Percentiles rank a stretch among this genome's conserved stretches.
These are phyloP conservation scores for Furcasterigmium furcatum DNA, from an alignment of 2,329 filamentous ascomycete genomes.

Conservation along the genomic window DNA sequence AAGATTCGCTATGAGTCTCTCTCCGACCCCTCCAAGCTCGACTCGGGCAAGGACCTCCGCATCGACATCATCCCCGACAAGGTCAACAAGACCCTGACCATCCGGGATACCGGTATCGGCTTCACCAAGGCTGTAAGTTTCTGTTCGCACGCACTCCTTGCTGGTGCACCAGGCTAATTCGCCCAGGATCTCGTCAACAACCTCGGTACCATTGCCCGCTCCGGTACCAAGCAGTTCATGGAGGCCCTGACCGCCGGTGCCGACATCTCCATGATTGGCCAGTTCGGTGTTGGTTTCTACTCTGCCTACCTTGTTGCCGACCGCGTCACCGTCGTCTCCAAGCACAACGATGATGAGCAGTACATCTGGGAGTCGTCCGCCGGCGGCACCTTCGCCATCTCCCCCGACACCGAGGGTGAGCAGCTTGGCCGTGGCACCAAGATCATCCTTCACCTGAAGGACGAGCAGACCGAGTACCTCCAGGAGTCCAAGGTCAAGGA, in stretches of 20 bases:
- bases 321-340: constrained; percentile 91
- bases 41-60: constrained; percentile 94
- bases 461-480: constrained; percentile 97
- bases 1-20: constrained; percentile 99
- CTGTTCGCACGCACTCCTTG: background rate
- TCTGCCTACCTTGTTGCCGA: constrained; percentile 99
- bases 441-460: constrained; percentile 98
- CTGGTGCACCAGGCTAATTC: constrained; percentile 27
- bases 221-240: constrained; percentile 99
- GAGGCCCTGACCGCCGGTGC: constrained; percentile 97
- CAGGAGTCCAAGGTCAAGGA: constrained; percentile 99
- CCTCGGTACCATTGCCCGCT: constrained; percentile 98
- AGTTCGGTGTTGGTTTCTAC: constrained; percentile 99
- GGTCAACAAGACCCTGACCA: constrained; percentile 95
- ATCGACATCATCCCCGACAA: constrained; percentile 99
- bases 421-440: constrained; percentile 91
- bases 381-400: constrained; percentile 95
- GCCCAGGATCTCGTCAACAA: constrained; percentile 95
- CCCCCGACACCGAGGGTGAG: constrained; percentile 85
- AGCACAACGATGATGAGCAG: constrained; percentile 99
- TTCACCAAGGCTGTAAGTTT: constrained; percentile 98
- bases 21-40: constrained; percentile 95
- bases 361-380: constrained; percentile 99
- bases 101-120: constrained; percentile 97
- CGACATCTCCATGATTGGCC: constrained; percentile 99